phyloP scores from a whole-genome alignment of 352 stramenopile genomes.

The Phytophthora sp. region DNA sequence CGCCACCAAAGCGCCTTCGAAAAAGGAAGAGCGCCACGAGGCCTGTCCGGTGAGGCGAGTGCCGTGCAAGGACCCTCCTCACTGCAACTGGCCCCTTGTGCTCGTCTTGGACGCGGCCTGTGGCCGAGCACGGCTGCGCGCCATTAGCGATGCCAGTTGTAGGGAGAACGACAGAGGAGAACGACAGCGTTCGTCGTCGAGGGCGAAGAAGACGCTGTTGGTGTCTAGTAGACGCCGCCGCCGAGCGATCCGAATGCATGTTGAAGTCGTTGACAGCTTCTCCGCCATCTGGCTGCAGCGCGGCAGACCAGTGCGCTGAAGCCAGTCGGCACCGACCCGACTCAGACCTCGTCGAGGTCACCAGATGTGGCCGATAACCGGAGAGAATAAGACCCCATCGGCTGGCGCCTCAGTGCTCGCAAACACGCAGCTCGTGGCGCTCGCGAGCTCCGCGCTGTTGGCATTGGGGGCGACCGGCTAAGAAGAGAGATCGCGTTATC shows the following conservation, averaged over 20 bases:
- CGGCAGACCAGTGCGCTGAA: not conserved
- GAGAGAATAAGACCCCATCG: conserved; percentile 9
- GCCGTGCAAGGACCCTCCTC: not conserved
- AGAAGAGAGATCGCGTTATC: conserved; percentile 13
- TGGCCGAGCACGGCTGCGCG: too few species aligned
- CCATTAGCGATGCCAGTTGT: too few species aligned
- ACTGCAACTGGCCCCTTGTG: conserved; percentile 17
- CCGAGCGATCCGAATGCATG: not conserved
- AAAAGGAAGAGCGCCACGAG: conserved; percentile 7
- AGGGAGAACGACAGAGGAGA: too few species aligned
- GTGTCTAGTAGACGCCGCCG: not conserved
- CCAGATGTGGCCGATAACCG: conserved; percentile 8
- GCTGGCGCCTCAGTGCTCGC: not conserved
- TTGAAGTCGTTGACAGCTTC: conserved; percentile 32
- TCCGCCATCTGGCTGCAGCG: conserved; percentile 15
- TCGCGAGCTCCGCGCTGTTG: too few species aligned
- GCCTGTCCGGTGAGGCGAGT: conserved; percentile 9
- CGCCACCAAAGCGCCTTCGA: not conserved
- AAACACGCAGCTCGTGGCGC: not conserved
- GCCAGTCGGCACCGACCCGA: conserved; percentile 19
- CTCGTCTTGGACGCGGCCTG: too few species aligned
- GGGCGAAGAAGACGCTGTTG: not conserved
- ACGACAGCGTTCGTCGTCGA: too few species aligned
- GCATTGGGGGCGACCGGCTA: conserved; percentile 25
- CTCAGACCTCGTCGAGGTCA: conserved; percentile 12